These are phyloP conservation scores for Clonostachys byssicola DNA, from an alignment of 2,329 filamentous ascomycete species.

Conservation along the genomic window DNA sequence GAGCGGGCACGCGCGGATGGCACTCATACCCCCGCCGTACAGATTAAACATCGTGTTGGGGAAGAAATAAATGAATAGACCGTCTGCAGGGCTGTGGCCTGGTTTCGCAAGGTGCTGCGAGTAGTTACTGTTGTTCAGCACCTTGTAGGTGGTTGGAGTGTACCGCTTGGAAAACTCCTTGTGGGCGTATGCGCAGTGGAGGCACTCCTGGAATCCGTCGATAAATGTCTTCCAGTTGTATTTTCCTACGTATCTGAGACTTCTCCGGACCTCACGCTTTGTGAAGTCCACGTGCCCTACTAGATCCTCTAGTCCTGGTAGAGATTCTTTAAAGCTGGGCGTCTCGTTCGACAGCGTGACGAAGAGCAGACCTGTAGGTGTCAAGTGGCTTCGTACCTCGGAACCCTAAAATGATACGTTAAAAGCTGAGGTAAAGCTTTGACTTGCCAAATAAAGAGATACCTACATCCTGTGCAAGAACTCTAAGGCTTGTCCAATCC, in stretches of 20 bases:
- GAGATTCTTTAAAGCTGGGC: slow-evolving; percentile 49
- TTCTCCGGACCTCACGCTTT: slow-evolving; percentile 42
- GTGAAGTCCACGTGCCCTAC: slow-evolving; percentile 48
- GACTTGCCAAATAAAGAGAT: too few relatives aligned
- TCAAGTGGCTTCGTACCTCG: slow-evolving; percentile 22
- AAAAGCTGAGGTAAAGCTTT: too few relatives aligned
- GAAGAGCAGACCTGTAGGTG: slow-evolving; percentile 48
- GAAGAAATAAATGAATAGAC: slow-evolving; percentile 54
- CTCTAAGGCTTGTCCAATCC: background rate
- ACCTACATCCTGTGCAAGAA: background rate
- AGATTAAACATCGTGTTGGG: slow-evolving; percentile 51
- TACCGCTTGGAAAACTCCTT: slow-evolving; percentile 51
- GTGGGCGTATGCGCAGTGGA: slow-evolving; percentile 56
- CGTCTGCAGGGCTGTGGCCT: slow-evolving; percentile 45
- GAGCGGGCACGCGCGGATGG: slow-evolving; percentile 49
- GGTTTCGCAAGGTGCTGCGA: slow-evolving; percentile 48
- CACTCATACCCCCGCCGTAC: slow-evolving; percentile 54
- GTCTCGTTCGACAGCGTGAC: slow-evolving; percentile 38
- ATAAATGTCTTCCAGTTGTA: slow-evolving; percentile 61
- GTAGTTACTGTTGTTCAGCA: slow-evolving; percentile 50
- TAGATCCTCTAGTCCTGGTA: slow-evolving; percentile 42
- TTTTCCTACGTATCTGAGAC: slow-evolving; percentile 48
- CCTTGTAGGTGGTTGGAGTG: slow-evolving; percentile 49
- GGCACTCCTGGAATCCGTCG: slow-evolving; percentile 54
- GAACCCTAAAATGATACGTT: slow-evolving; percentile 3